Base-by-base conservation (phyloP, 139 green algal species). In the Chlorella vulgaris region DNA sequence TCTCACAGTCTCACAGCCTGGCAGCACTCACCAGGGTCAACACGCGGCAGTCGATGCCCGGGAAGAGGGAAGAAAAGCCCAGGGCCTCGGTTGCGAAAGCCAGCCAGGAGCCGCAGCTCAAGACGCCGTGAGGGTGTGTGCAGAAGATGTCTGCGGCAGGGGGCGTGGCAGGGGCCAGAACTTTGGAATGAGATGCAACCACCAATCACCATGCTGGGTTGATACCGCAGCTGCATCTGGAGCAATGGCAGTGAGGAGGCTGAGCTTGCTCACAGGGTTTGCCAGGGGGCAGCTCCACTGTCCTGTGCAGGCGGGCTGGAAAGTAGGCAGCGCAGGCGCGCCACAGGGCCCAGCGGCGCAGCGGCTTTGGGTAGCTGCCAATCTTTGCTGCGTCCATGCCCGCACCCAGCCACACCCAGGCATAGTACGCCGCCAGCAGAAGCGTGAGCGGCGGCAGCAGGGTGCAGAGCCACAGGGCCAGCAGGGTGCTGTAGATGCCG, bases 31-130 rank as follows among this genome's bases (percentile, higher is more conserved):
- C 55, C 73, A 79, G 73, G 1, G 73, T 79, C 33, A 79, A 53
- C 39, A 83, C n/a, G 31, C 73, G 79, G 74, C 40, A 60, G 53
- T 83, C 73, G 31, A 88, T 60, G 53, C 84, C 79, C 21, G 84
- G 84, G 51, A 88, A 88, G 51, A 88, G 70, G n/a, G 24, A 53
- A 29, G 43, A n/a, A 21, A 88, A 88, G 51, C 73, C 73, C 33
- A 85, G 51, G 0, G 78, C 84, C 2, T 78, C 29, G n/a, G 60
- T 77, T 40, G 50, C 62, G 50, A 88, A 83, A 55, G 60, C 43
- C 31, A 84, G 80, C 69, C 69, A 80, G 31, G 24, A 43, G 13
- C 24, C 40, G 36, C 50, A 83, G 43, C 51, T 65, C 19, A 87
- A 29, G 21, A 83, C 63, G 31, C 78, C 84, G 47, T 88, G 84